These are phyloP conservation scores for Nicotiana rustica DNA, from an alignment of 305 asterid genomes.

Conservation along the genomic window DNA sequence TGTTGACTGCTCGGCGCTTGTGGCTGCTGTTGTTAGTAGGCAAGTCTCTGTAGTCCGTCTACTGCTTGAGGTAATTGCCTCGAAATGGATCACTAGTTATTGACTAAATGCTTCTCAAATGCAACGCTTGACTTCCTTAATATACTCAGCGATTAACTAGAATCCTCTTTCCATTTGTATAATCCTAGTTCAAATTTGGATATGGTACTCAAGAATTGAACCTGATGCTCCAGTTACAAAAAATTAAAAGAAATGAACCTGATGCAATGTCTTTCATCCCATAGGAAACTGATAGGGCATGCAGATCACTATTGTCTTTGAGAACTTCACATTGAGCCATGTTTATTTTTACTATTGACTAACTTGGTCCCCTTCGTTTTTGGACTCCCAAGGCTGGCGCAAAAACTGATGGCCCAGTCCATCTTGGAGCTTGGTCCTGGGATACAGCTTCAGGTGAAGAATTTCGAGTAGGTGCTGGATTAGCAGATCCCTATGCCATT, in stretches of 20 bases:
- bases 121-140: slow-evolving; percentile 20
- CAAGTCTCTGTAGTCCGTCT: slow-evolving; percentile 71
- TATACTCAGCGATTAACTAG: background rate
- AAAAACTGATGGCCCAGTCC: slow-evolving; percentile 62
- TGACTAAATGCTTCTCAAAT: slow-evolving; percentile 26
- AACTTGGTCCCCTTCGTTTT: background rate
- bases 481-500: slow-evolving; percentile 78
- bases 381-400: slow-evolving; percentile 58
- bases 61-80: slow-evolving; percentile 65
- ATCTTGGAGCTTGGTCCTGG: slow-evolving; percentile 91
- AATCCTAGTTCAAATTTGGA: background rate
- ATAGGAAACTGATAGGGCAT: background rate
- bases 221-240: background rate
- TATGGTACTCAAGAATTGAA: background rate
- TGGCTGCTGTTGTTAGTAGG: slow-evolving; percentile 78
- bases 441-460: slow-evolving; percentile 81
- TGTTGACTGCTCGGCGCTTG: slow-evolving; percentile 74
- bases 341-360: slow-evolving; percentile 14
- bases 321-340: background rate
- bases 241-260: too few relatives aligned
- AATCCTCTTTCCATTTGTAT: background rate
- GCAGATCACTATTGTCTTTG: background rate
- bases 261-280: background rate
- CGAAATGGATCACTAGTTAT: slow-evolving; percentile 15
- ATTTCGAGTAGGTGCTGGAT: slow-evolving; percentile 81